phyloP scores from a whole-genome alignment of 352 stramenopile species.

The Phytopythium cucurbitacearum region DNA sequence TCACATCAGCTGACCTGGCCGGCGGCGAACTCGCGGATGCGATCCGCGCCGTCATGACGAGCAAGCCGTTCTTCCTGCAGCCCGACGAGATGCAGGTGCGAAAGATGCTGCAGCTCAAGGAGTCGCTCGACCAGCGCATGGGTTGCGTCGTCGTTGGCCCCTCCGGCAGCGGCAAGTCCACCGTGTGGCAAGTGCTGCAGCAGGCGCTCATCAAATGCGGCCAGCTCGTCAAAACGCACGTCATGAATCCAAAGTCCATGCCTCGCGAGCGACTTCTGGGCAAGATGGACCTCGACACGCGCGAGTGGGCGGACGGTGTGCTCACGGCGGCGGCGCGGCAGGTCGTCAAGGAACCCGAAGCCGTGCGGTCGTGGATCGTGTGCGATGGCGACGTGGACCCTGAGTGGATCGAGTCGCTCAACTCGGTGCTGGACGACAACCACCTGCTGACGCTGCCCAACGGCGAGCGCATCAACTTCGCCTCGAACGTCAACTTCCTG shows the following conservation, averaged over 20 bases:
- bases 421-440: slow-evolving; percentile 96
- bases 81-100: slow-evolving; percentile 89
- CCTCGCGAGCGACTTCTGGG: slow-evolving; percentile 87
- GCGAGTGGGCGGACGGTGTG: slow-evolving; percentile 95
- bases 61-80: slow-evolving; percentile 85
- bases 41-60: slow-evolving; percentile 88
- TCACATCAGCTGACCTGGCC: slow-evolving; percentile 74
- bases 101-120: slow-evolving; percentile 96
- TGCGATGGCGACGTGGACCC: slow-evolving; percentile 96
- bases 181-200: slow-evolving; percentile 92
- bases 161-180: slow-evolving; percentile 91
- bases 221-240: slow-evolving; percentile 88
- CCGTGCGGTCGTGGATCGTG: slow-evolving; percentile 93
- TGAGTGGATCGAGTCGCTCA: slow-evolving; percentile 96
- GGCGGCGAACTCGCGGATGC: slow-evolving; percentile 79
- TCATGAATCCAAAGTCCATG: slow-evolving; percentile 98
- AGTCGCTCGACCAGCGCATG: slow-evolving; percentile 94
- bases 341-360: slow-evolving; percentile 87
- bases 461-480: slow-evolving; percentile 95
- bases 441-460: slow-evolving; percentile 95
- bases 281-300: slow-evolving; percentile 93
- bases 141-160: slow-evolving; percentile 93
- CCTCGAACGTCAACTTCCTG: slow-evolving; percentile 94
- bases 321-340: slow-evolving; percentile 90
- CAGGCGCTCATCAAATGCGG: slow-evolving; percentile 81